Evolutionary conservation across 2,329 filamentous ascomycete genomes (phyloP).

Genomic region (Dothistroma pini): DNA sequence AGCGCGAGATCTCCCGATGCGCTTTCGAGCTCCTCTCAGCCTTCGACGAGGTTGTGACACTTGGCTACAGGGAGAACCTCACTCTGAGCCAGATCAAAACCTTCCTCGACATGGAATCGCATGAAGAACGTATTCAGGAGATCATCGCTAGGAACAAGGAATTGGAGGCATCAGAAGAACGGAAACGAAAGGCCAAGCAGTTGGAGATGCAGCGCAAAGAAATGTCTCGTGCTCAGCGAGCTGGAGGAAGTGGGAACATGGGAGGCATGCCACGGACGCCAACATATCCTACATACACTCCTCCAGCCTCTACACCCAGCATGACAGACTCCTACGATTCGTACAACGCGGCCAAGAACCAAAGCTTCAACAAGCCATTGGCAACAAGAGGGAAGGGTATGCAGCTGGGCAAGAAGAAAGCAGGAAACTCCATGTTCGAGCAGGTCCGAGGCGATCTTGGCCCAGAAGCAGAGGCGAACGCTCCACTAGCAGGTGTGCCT

Average conservation of each 20-base stretch:
- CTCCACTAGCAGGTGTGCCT: slow-evolving; percentile 59
- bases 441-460: slow-evolving; percentile 88
- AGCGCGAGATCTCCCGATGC: slow-evolving; percentile 91
- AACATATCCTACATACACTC: slow-evolving; percentile 83
- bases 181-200: slow-evolving; percentile 98
- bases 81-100: slow-evolving; percentile 98
- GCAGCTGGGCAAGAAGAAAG: slow-evolving; percentile 99
- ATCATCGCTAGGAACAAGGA: slow-evolving; percentile 98
- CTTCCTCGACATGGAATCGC: slow-evolving; percentile 98
- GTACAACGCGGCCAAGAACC: slow-evolving; percentile 98
- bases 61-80: slow-evolving; percentile 94
- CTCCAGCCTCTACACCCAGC: slow-evolving; percentile 76
- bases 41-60: slow-evolving; percentile 93
- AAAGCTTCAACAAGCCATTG: slow-evolving; percentile 70
- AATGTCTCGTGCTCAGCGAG: slow-evolving; percentile 70
- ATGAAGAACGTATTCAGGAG: slow-evolving; percentile 98
- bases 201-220: slow-evolving; percentile 99
- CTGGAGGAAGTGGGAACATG: slow-evolving; percentile 25
- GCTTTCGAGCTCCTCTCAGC: slow-evolving; percentile 94
- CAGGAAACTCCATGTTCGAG: slow-evolving; percentile 95
- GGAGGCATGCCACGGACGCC: slow-evolving; percentile 66
- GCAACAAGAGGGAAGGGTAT: slow-evolving; percentile 92
- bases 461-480: slow-evolving; percentile 71
- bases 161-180: slow-evolving; percentile 94
- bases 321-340: slow-evolving; percentile 82